Evolutionary conservation across 1,284 basidiomycete genomes (phyloP).

Genomic region (Pascua sp.): DNA sequence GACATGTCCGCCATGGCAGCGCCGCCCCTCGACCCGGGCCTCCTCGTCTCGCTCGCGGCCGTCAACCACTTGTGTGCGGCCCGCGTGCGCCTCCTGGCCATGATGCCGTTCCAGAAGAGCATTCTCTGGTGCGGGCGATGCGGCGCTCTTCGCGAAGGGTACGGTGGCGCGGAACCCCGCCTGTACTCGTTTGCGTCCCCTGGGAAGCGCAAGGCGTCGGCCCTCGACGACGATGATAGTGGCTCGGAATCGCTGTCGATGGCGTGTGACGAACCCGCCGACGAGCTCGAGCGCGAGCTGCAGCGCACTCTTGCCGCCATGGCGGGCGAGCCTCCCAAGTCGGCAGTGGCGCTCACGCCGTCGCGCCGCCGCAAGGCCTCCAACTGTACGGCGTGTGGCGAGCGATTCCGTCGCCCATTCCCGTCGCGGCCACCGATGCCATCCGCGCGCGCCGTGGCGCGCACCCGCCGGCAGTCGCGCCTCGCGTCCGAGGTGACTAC

Average conservation of each 20-base stretch:
- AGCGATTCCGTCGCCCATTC: conserved; percentile 7
- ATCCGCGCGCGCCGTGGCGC: conserved; percentile 11
- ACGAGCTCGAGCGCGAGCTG: conserved; percentile 13
- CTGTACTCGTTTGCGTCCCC: neutral
- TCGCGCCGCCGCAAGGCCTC: conserved; percentile 3
- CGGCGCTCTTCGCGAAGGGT: conserved; percentile 26
- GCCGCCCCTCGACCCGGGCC: conserved; percentile 10
- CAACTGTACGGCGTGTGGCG: conserved; percentile 9
- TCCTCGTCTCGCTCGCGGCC: conserved; percentile 3
- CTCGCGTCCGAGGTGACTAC: conserved; percentile 7
- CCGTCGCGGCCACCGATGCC: conserved; percentile 8
- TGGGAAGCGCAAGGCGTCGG: conserved; percentile 6
- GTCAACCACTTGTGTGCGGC: conserved; percentile 13
- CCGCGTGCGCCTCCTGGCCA: conserved; percentile 13
- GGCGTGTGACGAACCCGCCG: neutral
- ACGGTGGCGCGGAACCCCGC: conserved; percentile 20
- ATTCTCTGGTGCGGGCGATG: conserved; percentile 28
- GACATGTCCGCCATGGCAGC: neutral
- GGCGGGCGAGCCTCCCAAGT: neutral
- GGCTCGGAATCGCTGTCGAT: neutral
- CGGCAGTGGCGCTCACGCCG: neutral
- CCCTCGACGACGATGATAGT: neutral
- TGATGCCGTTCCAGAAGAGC: conserved; percentile 16
- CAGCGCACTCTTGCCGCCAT: conserved; percentile 3
- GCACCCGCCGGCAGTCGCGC: conserved; percentile 12